Evolutionary conservation across 768 basidiomycete genomes (phyloP).

Genomic region (Boletus vinaceobasis): DNA sequence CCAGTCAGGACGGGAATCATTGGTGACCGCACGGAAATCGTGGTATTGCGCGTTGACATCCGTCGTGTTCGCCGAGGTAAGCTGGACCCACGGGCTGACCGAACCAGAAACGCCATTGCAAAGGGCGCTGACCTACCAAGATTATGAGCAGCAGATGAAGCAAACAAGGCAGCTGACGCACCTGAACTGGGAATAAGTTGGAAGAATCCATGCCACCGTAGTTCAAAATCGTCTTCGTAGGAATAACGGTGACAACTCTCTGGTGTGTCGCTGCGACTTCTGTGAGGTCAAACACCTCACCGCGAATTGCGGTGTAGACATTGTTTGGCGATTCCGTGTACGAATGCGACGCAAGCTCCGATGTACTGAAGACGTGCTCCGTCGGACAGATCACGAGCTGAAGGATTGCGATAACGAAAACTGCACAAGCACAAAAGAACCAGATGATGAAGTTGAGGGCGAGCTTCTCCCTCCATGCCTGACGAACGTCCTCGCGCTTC

Average conservation of each 20-base stretch:
- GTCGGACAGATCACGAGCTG: constrained; percentile 91
- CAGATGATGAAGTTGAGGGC: constrained; percentile 95
- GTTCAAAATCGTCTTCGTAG: constrained; percentile 67
- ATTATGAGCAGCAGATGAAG: neutral
- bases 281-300: constrained; percentile 91
- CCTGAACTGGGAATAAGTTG: constrained; percentile 91
- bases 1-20: constrained; percentile 96
- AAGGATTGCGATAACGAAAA: constrained; percentile 90
- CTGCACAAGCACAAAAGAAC: constrained; percentile 83
- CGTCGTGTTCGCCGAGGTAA: constrained; percentile 74
- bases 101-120: constrained; percentile 82
- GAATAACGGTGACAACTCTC: constrained; percentile 68
- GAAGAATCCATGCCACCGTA: constrained; percentile 80
- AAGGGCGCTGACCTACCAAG: constrained; percentile 74
- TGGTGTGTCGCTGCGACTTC: constrained; percentile 62
- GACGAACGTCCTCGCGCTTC: constrained; percentile 90
- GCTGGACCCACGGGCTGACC: constrained; percentile 79
- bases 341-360: constrained; percentile 76
- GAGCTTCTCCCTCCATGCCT: constrained; percentile 97
- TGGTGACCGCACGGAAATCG: constrained; percentile 88
- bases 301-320: constrained; percentile 79
- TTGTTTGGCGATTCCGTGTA: constrained; percentile 60
- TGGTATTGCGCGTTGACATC: constrained; percentile 82
- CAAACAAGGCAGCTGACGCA: constrained; percentile 28
- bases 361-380: constrained; percentile 81